Evolutionary conservation across 1,284 basidiomycete species (phyloP), one percentile per base, ranked within the genome.

Genomic region (Sanghuangporus sanghuang): DNA sequence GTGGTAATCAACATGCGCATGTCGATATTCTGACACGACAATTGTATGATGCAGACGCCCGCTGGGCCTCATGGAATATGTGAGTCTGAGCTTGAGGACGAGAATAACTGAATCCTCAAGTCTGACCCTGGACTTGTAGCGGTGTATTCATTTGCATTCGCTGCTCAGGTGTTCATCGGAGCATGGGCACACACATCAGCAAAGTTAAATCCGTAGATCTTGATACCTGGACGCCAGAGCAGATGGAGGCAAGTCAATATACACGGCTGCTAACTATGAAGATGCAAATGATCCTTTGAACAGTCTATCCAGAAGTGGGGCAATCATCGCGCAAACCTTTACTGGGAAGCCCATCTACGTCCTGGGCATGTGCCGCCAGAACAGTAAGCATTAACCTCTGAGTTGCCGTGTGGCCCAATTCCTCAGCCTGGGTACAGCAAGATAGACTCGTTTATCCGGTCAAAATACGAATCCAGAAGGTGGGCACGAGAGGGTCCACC

Each of bases 11-110:
- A 7, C 48, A 39, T 62, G 32, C 61, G 54, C 52, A 55, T 63
- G 52, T 14, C 44, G 62, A 40, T 18, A 61, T 64, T 69, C 63
- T 38, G 57, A 50, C 59, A 62, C 59, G 62, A 57, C 59, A 48
- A 57, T 63, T 65, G 14, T 52, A 12, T 48, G 58, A 59, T 36
- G 42, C 70, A 96, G 96, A 98, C 80, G 93, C 96, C 44, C 83
- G 96, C 72, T 99, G 96, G 96, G 96, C 96, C 21, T 96, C 95
- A 1, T 98, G 96, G 93, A 99, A 98, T 74, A 76, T 98, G 87
- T 95, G 74, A 70, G 87, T 73, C 40, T 60, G 7, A 52, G 14
- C 21, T 27, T 27, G 14, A 27, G 1, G 6, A 44, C 2, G 12
- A 44, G 12, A 23, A 8, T 27, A 52, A 2, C 23, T 23, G 7